These are phyloP conservation scores for Colletotrichum aenigma DNA, from an alignment of 2,329 filamentous ascomycete genomes.

Conservation along the genomic window DNA sequence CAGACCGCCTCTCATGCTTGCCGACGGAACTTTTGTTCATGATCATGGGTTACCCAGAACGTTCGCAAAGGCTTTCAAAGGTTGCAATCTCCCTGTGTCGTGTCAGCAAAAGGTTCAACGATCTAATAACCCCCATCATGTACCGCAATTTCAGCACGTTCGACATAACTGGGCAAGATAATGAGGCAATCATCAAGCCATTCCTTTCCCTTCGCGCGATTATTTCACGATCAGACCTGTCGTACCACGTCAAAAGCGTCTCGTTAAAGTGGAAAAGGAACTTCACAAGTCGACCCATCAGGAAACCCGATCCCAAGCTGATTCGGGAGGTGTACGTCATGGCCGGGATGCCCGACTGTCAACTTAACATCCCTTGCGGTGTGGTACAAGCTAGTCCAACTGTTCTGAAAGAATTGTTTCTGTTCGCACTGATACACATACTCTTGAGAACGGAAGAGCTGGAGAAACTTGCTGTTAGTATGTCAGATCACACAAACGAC, in stretches of 20 bases:
- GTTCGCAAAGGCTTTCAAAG: neutral
- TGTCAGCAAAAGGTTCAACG: neutral
- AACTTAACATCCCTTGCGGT: rapidly evolving
- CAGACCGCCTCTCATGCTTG: neutral
- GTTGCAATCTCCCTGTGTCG: neutral
- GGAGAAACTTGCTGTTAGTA: rapidly evolving
- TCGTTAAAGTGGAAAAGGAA: neutral
- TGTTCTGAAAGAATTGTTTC: neutral
- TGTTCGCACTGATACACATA: neutral
- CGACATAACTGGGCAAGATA: neutral
- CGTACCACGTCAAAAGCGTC: neutral
- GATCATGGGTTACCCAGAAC: neutral
- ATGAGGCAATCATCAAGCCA: neutral
- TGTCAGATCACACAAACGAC: neutral
- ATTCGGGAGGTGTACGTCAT: neutral
- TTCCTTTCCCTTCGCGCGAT: neutral
- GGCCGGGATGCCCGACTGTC: neutral
- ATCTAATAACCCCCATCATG: neutral
- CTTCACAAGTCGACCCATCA: rapidly evolving
- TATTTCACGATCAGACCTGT: neutral
- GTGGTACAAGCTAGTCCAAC: rapidly evolving
- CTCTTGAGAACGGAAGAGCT: rapidly evolving
- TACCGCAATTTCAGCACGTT: neutral
- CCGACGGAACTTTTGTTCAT: neutral
- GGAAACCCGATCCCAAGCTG: neutral